Evolutionary conservation across 345 rosid species (phyloP).

Genomic region (Hibiscus mutabilis): DNA sequence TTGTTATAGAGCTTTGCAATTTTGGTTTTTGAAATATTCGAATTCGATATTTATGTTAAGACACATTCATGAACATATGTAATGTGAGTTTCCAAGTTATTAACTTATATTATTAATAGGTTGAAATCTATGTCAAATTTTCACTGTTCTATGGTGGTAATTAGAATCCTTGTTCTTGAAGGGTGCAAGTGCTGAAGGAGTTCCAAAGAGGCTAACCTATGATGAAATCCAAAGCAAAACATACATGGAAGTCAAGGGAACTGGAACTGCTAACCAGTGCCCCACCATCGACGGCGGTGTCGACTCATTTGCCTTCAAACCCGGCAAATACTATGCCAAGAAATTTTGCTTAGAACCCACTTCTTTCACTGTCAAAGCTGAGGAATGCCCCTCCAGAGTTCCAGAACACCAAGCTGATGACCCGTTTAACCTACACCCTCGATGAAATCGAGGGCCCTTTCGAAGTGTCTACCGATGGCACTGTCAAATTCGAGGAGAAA

Average conservation of each 20-base stretch:
- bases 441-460: constrained; percentile 97
- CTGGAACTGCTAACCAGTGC: constrained; percentile 94
- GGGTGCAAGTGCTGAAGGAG: constrained; percentile 94
- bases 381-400: constrained; percentile 80
- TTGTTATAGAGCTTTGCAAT: too few species aligned
- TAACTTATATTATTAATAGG: too few species aligned
- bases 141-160: not conserved
- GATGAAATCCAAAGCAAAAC: constrained; percentile 16
- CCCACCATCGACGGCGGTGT: constrained; percentile 77
- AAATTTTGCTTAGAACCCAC: constrained; percentile 93
- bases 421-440: constrained; percentile 91
- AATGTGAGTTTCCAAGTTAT: too few species aligned
- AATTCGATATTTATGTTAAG: too few species aligned
- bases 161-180: constrained; percentile 7
- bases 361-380: constrained; percentile 96
- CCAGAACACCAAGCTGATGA: constrained; percentile 96
- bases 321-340: constrained; percentile 79
- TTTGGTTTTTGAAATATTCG: too few species aligned
- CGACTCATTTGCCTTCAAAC: constrained; percentile 62
- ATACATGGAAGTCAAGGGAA: constrained; percentile 10
- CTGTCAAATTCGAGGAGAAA: constrained; percentile 67
- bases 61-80: too few species aligned
- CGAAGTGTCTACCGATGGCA: constrained; percentile 61
- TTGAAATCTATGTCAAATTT: not conserved
- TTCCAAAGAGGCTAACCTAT: constrained; percentile 75